Base-by-base conservation (phyloP, 257 asterid genomes). In the Nicotiana benthamiana region DNA sequence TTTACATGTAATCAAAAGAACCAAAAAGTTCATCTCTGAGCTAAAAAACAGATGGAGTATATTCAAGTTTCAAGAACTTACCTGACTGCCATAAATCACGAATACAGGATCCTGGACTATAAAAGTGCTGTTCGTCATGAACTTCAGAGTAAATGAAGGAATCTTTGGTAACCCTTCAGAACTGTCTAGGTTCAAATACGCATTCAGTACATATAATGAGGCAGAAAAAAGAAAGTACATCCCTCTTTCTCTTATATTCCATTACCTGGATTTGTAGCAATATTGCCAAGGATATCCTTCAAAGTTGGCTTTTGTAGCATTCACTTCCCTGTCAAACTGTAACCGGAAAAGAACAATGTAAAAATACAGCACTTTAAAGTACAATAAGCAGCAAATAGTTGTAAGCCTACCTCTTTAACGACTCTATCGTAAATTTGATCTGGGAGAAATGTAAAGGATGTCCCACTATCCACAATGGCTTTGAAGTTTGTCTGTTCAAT, bases 211-310 rank as follows among this genome's bases (percentile, higher is more conserved):
- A 77, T 24, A 81, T 75, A 68, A 81, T 27, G 82, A 57, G 10
- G 27, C 9, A 60, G 51, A 60, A 68, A 82, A 52, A 83, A 83
- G 32, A 64, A 75, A 72, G 53, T 8, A 75, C 77, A 40, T 56
- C 3, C 52, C 68, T 64, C 72, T 9, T 20, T 68, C 61, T n/a
- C n/a, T 48, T 43, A 70, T 51, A 54, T 80, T 82, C 82, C 80
- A 28, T 65, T 89, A 93, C 98, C 97, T 90, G 83, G 90, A 85
- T 86, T 90, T 90, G 89, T 93, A 93, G 86, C 98, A 93, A 88
- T 93, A 90, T 81, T 92, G 79, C 94, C 97, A 93, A 32, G 96
- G 98, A 83, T 90, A 90, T 82, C 97, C 97, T 86, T 89, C 85
- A 75, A 92, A 90, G 86, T 80, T 89, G 82, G 93, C 77, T 84